Evolutionary conservation across 345 rosid species (phyloP).

Genomic region (Erucastrum elatum): DNA sequence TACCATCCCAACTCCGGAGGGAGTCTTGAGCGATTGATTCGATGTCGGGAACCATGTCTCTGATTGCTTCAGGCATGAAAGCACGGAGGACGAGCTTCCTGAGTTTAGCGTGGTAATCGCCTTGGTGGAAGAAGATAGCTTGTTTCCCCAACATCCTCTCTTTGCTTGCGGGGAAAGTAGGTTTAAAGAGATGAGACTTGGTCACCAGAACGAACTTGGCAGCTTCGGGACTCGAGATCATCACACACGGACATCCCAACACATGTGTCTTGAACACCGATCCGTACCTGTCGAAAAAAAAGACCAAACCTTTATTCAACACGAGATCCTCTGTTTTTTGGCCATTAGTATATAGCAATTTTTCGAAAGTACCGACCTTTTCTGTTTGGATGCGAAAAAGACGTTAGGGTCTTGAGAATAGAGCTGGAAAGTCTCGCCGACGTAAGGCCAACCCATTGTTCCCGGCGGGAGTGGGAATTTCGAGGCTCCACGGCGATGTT

Average conservation of each 20-base stretch:
- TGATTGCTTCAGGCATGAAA: slow-evolving; percentile 64
- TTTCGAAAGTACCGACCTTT: slow-evolving; percentile 41
- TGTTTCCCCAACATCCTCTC: slow-evolving; percentile 86
- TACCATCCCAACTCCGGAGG: slow-evolving; percentile 53
- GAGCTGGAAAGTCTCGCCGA: slow-evolving; percentile 84
- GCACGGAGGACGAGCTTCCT: slow-evolving; percentile 84
- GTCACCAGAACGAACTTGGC: slow-evolving; percentile 73
- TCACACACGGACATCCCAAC: slow-evolving; percentile 83
- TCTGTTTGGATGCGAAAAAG: slow-evolving; percentile 71
- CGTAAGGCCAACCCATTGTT: slow-evolving; percentile 77
- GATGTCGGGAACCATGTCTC: slow-evolving; percentile 50
- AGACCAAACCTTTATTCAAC: background rate
- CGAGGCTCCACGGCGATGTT: slow-evolving; percentile 21
- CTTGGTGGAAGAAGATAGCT: slow-evolving; percentile 87
- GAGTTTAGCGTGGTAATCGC: slow-evolving; percentile 70
- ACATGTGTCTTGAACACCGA: slow-evolving; percentile 79
- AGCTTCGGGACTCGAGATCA: slow-evolving; percentile 86
- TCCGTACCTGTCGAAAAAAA: slow-evolving; percentile 55
- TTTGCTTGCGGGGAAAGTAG: slow-evolving; percentile 85
- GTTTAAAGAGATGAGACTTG: slow-evolving; percentile 73
- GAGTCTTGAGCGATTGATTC: slow-evolving; percentile 56
- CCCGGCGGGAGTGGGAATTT: slow-evolving; percentile 85
- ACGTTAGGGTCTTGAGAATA: slow-evolving; percentile 89
- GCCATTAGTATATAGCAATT: background rate
- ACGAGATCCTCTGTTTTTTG: background rate